phyloP scores from a whole-genome alignment of 2,329 filamentous ascomycete genomes.

The Scopulariopsis brevicaulis region DNA sequence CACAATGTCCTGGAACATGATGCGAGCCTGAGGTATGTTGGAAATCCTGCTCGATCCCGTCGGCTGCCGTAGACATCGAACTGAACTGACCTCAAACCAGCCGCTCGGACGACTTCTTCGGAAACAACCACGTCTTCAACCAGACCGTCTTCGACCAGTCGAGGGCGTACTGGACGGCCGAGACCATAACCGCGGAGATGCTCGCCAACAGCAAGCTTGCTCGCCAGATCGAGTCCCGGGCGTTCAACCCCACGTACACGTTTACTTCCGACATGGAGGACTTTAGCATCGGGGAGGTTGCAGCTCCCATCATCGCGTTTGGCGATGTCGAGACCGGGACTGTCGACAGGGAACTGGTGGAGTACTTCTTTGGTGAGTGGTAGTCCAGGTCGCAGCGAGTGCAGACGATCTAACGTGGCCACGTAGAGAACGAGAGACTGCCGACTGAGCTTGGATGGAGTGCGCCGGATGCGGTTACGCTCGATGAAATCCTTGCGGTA shows the following conservation, averaged over 20 bases:
- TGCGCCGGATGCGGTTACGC: neutral
- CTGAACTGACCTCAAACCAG: slow-evolving; percentile 12
- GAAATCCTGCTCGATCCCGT: neutral
- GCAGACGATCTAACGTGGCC: neutral
- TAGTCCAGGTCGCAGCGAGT: no score
- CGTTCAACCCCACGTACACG: slow-evolving; percentile 34
- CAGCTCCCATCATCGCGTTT: slow-evolving; percentile 36
- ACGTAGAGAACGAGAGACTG: neutral
- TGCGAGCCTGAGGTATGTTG: slow-evolving; percentile 26
- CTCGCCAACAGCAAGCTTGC: slow-evolving; percentile 32
- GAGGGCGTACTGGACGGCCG: slow-evolving; percentile 30
- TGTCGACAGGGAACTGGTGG: slow-evolving; percentile 25
- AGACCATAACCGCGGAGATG: slow-evolving; percentile 25
- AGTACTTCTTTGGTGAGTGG: slow-evolving; percentile 32
- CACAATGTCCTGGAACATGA: slow-evolving; percentile 39
- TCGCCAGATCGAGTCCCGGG: slow-evolving; percentile 28
- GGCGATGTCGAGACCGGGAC: slow-evolving; percentile 27
- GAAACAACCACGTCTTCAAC: slow-evolving; percentile 41
- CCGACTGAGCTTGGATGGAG: neutral
- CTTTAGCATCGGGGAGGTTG: slow-evolving; percentile 38
- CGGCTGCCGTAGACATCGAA: neutral
- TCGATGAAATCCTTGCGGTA: neutral
- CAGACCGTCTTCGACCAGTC: slow-evolving; percentile 34
- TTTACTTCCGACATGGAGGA: slow-evolving; percentile 27
- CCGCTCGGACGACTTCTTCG: slow-evolving; percentile 35